These are phyloP conservation scores for Saccharomyces hybrid DNA, from an alignment of 1,139 yeast species.

Conservation along the genomic window DNA sequence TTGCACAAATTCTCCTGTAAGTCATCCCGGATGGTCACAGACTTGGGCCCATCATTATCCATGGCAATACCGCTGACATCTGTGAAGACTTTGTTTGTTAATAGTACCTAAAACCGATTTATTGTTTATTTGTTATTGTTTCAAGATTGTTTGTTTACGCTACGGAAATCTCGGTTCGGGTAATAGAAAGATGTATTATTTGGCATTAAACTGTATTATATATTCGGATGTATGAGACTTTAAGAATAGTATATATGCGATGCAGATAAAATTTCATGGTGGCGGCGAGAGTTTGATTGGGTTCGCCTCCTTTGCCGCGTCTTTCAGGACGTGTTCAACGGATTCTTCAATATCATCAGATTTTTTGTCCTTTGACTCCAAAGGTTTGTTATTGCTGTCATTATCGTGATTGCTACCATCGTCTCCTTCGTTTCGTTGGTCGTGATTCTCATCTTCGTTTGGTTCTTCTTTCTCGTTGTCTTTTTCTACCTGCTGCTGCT, in stretches of 20 bases:
- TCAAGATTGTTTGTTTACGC: neutral
- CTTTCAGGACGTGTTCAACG: constrained; percentile 15
- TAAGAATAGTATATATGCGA: neutral
- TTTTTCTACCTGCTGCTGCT: neutral
- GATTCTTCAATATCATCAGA: constrained; percentile 9
- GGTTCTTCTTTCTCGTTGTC: neutral
- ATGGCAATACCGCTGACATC: neutral
- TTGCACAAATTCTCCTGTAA: neutral
- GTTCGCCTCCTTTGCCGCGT: constrained; percentile 36
- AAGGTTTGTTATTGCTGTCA: neutral
- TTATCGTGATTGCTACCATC: neutral
- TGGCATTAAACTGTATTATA: neutral
- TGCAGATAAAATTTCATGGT: neutral
- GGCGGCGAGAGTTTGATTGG: constrained; percentile 15
- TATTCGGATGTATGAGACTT: neutral
- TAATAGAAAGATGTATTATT: neutral
- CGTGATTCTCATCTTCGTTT: neutral
- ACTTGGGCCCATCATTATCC: neutral
- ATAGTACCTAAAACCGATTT: neutral
- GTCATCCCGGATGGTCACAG: neutral
- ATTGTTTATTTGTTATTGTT: neutral
- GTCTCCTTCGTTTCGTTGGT: constrained; percentile 7
- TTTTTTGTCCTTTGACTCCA: constrained; percentile 2
- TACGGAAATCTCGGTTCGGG: neutral
- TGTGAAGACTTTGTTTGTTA: neutral